Evolutionary conservation across 768 basidiomycete species (phyloP).

Genomic region (Harrya chromipes): DNA sequence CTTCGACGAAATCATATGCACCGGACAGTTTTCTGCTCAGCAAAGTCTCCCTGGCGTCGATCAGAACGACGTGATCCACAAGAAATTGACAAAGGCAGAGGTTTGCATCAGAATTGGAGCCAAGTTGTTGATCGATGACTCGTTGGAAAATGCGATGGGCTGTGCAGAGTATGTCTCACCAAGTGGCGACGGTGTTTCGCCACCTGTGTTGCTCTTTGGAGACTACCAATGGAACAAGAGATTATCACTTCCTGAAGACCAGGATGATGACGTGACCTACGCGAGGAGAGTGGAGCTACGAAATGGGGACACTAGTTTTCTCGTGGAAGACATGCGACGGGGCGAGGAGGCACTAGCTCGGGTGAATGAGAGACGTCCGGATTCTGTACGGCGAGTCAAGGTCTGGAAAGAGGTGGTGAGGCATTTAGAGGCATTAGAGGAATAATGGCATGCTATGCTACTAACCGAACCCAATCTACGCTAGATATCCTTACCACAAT

Average conservation of each 20-base stretch:
- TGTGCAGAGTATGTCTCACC: constrained; percentile 38
- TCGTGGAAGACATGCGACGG: constrained; percentile 44
- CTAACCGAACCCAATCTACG: background rate
- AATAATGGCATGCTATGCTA: background rate
- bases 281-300: constrained; percentile 43
- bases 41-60: constrained; percentile 26
- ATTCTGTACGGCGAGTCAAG: constrained; percentile 49
- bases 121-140: constrained; percentile 74
- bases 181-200: constrained; percentile 26
- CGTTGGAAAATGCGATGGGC: constrained; percentile 69
- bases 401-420: constrained; percentile 60
- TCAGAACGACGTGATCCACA: constrained; percentile 38
- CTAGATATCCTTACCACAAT: background rate
- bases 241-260: constrained; percentile 43
- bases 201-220: constrained; percentile 70
- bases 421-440: constrained; percentile 37
- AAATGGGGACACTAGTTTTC: constrained; percentile 50
- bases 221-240: constrained; percentile 75
- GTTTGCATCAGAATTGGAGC: constrained; percentile 65
- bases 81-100: constrained; percentile 69
- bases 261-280: constrained; percentile 52
- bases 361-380: constrained; percentile 40
- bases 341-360: constrained; percentile 39
- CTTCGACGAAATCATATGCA: constrained; percentile 65
- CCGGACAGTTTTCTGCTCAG: constrained; percentile 63